Evolutionary conservation across 1,284 basidiomycete genomes (phyloP), one percentile per base, ranked within the genome.

Genomic region (Moesziomyces parantarcticus): DNA sequence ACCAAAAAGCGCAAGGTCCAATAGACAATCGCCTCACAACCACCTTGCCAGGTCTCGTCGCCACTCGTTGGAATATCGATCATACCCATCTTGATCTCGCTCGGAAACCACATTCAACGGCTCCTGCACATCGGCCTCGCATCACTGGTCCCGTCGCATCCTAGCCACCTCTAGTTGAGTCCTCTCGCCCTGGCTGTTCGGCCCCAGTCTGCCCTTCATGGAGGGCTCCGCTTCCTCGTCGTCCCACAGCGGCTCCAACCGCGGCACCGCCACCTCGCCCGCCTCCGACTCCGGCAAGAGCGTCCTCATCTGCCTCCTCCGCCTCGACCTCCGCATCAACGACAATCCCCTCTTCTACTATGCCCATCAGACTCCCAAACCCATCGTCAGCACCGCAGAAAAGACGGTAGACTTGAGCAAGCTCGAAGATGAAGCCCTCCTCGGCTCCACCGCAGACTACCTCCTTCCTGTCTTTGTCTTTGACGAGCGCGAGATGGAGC

Each of bases 401-500:
- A 66, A 63, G 59, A 70, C 63, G 2, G 56, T 75, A 26, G 64
- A 71, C 34, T 61, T 68, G 21, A 77, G 66, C 51, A 66, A 67
- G 32, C 48, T 75, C 49, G 56, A 67, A 47, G 75, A 50, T 58
- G 76, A 49, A 63, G 79, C 36, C 71, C 84, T 74, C 20, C 68
- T 76, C 11, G 68, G 67, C 41, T 77, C 75, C 4, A 58, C 69
- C 21, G 65, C 81, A 36, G 87, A 86, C 10, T 85, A 87, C 57
- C 84, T 88, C 55, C 79, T 89, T 3, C 88, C 88, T 2, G 74
- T 88, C 47, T 88, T 86, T 77, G 86, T 88, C 57, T 87, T 88
- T 53, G 87, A 88, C 68, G 86, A 87, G 53, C 82, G 86, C 8
- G 85, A 86, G 65, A 78, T 88, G 56, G 87, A 88, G 63, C 81